These are phyloP conservation scores for Fonsecaea nubica DNA, from an alignment of 2,329 filamentous ascomycete species.

Conservation along the genomic window DNA sequence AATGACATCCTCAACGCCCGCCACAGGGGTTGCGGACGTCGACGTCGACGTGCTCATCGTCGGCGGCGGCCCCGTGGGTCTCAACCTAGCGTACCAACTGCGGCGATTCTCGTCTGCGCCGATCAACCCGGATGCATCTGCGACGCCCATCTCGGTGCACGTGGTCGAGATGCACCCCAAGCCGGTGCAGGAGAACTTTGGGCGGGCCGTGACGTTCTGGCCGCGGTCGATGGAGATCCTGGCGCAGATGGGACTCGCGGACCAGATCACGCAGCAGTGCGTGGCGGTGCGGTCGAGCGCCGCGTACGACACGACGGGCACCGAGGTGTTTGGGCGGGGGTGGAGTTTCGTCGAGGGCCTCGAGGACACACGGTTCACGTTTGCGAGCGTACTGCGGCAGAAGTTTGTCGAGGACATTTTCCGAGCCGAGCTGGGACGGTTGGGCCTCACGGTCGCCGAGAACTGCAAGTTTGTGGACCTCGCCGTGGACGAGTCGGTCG, in stretches of 20 bases:
- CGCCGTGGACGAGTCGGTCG: constrained; percentile 46
- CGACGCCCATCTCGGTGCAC: constrained; percentile 47
- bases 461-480: constrained; percentile 50
- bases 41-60: constrained; percentile 43
- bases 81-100: constrained; percentile 36
- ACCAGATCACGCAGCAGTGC: constrained; percentile 59
- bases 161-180: constrained; percentile 60
- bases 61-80: constrained; percentile 36
- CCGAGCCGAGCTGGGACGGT: constrained; percentile 48
- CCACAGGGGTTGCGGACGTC: constrained; percentile 9
- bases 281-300: constrained; percentile 60
- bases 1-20: constrained; percentile 10
- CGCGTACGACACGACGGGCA: constrained; percentile 56
- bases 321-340: constrained; percentile 54
- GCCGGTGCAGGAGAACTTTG: constrained; percentile 59
- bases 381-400: constrained; percentile 61
- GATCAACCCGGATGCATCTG: constrained; percentile 6
- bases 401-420: constrained; percentile 64
- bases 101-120: constrained; percentile 42
- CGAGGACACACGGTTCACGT: constrained; percentile 60
- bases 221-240: constrained; percentile 60
- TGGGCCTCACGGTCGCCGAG: constrained; percentile 48
- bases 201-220: constrained; percentile 62
- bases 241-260: constrained; percentile 58
- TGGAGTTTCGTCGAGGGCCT: constrained; percentile 63